A percentile compares a stretch with the other conserved stretches of the same genome.
Conservation (phyloP, 139 green algal species). For the Chlamydomonas schloesseri region DNA sequence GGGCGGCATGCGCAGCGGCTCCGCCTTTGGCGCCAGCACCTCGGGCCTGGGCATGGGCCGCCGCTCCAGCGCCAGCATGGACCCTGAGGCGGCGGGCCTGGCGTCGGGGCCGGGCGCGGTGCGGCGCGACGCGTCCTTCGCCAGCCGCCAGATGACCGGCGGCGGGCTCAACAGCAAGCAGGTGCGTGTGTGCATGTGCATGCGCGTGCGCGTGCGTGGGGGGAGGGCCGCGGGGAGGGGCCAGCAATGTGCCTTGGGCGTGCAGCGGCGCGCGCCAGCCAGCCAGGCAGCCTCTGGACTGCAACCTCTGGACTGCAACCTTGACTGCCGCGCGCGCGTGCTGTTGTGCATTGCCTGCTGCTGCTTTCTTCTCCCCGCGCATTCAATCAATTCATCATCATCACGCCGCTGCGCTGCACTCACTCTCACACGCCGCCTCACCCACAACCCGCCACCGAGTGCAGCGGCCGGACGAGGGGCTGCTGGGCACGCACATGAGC, state of each 20-base stretch:
- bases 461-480: constrained; percentile 31
- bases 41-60: background rate
- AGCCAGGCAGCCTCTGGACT: too few relatives aligned
- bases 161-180: constrained; percentile 2
- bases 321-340: too few relatives aligned
- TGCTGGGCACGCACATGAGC: constrained; percentile 55
- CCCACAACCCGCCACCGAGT: too few relatives aligned
- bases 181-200: too few relatives aligned
- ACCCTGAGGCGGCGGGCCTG: background rate
- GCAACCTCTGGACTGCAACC: too few relatives aligned
- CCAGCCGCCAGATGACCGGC: background rate
- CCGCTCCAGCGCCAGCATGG: background rate
- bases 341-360: too few relatives aligned
- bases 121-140: constrained; percentile 15
- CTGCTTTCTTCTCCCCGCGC: too few relatives aligned
- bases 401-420: background rate
- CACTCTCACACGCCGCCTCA: background rate
- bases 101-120: background rate
- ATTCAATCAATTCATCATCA: too few relatives aligned
- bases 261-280: too few relatives aligned
- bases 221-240: too few relatives aligned
- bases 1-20: constrained; percentile 22
- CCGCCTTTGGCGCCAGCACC: background rate
- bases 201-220: too few relatives aligned
- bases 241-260: too few relatives aligned